Conservation (phyloP, 2,329 filamentous ascomycete genomes). For the Chaetomiaceae sp. region DNA sequence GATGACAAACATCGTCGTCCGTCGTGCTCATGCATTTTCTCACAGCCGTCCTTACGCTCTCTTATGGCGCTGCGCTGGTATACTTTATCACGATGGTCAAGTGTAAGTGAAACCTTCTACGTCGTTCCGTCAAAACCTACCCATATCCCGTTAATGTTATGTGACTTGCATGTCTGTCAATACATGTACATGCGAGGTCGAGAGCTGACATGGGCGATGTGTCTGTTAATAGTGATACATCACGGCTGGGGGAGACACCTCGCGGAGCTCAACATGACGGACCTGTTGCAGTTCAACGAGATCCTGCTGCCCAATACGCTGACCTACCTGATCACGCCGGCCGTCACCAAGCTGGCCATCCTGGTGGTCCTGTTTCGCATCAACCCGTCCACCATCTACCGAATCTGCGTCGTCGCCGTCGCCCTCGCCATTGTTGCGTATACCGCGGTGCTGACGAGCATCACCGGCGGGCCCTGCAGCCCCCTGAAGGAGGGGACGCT, state of each 20-base stretch:
- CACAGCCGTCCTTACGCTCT: conserved; percentile 9
- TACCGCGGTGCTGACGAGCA: neutral
- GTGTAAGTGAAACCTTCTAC: no score
- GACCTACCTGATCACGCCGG: conserved; percentile 16
- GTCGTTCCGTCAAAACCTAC: no score
- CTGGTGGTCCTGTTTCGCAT: conserved; percentile 10
- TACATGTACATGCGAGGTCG: no score
- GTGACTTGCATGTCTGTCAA: no score
- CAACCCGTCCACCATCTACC: conserved; percentile 8
- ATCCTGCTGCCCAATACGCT: conserved; percentile 16
- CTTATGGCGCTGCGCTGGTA: conserved; percentile 5
- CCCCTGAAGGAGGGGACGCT: neutral
- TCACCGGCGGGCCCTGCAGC: neutral
- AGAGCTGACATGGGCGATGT: neutral
- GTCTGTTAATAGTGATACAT: conserved; percentile 10
- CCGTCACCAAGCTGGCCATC: conserved; percentile 18
- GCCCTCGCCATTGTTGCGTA: neutral
- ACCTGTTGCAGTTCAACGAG: conserved; percentile 12
- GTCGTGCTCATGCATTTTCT: no score
- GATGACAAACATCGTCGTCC: no score
- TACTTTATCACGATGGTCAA: conserved; percentile 14
- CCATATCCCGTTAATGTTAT: no score
- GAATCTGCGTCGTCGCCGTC: neutral
- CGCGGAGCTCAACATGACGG: neutral
- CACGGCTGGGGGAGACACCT: conserved; percentile 15